Percentiles rank a stretch among this genome's conserved stretches.
These are phyloP conservation scores for Auriscalpium orientale DNA, from an alignment of 768 basidiomycete species.

Conservation along the genomic window DNA sequence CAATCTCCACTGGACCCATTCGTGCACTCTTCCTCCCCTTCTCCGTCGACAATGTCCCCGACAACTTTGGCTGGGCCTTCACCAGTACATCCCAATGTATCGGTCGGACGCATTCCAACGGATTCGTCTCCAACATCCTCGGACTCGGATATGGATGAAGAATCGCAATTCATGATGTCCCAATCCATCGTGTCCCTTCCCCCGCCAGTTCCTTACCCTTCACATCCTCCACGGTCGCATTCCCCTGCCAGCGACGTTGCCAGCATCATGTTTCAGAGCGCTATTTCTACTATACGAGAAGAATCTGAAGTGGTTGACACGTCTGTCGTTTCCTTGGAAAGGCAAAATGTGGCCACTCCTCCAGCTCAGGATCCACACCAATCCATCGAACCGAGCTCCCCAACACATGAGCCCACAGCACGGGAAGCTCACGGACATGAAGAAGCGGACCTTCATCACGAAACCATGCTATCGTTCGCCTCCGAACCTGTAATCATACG, in stretches of 20 bases:
- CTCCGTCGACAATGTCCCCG: too few species aligned
- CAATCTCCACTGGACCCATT: constrained; percentile 4
- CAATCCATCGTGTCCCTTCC: constrained; percentile 63
- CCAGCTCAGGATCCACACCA: background rate
- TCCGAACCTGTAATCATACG: constrained; percentile 11
- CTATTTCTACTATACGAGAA: constrained; percentile 33
- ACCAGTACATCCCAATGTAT: too few species aligned
- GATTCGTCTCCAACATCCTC: constrained; percentile 39
- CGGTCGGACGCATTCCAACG: constrained; percentile 18
- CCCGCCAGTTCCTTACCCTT: constrained; percentile 14
- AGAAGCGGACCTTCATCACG: background rate
- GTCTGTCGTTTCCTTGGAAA: too few species aligned
- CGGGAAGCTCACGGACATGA: too few species aligned
- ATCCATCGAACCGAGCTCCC: background rate
- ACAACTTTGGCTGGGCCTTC: too few species aligned
- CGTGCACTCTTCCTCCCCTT: constrained; percentile 25
- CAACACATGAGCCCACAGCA: too few species aligned
- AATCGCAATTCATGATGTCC: constrained; percentile 60
- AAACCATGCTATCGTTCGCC: constrained; percentile 7
- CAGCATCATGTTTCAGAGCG: constrained; percentile 77
- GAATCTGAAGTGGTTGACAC: background rate
- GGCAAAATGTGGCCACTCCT: background rate
- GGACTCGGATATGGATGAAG: constrained; percentile 46
- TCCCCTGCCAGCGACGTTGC: constrained; percentile 35
- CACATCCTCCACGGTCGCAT: constrained; percentile 25